These are phyloP conservation scores for Solanum ossicruentum DNA, from an alignment of 257 asterid genomes.

Conservation along the genomic window DNA sequence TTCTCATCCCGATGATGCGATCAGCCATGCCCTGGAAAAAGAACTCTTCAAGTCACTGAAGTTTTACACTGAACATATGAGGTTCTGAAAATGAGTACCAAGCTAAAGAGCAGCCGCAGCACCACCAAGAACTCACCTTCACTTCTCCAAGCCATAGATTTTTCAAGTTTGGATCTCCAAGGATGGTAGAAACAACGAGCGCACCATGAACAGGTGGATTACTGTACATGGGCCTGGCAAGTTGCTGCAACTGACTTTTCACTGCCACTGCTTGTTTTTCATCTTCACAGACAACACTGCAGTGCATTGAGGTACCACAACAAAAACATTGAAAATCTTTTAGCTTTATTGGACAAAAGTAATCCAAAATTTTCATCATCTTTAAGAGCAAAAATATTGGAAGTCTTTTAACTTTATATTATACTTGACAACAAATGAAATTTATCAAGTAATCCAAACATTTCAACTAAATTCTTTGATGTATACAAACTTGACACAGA, in stretches of 20 bases:
- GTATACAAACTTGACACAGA: neutral
- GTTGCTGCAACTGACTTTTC: constrained; percentile 97
- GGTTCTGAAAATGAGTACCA: neutral
- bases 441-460: neutral
- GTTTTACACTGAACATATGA: neutral
- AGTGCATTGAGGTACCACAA: neutral
- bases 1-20: constrained; percentile 90
- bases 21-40: constrained; percentile 86
- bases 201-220: constrained; percentile 98
- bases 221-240: constrained; percentile 97
- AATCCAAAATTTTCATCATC: too few relatives aligned
- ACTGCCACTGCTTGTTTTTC: constrained; percentile 89
- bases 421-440: neutral
- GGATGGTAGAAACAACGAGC: constrained; percentile 70
- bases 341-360: neutral
- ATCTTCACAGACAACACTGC: constrained; percentile 85
- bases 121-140: constrained; percentile 27
- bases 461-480: neutral
- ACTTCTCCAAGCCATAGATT: constrained; percentile 88
- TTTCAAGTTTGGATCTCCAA: constrained; percentile 74
- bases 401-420: neutral
- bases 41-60: neutral
- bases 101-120: neutral
- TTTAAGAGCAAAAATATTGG: neutral
- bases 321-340: neutral